Evolutionary conservation across 2,329 filamentous ascomycete species (phyloP), one percentile per base, ranked within the genome.

Genomic region (Xylariaceae sp.): DNA sequence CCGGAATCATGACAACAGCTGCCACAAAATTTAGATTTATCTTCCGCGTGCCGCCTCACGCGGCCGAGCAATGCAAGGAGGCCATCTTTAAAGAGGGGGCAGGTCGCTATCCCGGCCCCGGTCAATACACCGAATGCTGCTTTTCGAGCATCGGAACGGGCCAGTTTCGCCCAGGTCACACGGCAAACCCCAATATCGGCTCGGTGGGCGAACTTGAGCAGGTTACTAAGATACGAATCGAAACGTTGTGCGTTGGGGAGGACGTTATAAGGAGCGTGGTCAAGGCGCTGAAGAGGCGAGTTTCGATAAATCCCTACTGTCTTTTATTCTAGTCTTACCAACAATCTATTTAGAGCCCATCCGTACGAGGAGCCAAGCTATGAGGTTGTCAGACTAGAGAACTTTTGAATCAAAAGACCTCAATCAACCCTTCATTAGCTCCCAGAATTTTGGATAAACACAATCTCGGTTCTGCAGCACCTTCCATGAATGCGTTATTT

Each of bases 101-200:
- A 2, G 78, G 79, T 21, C 65, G 70, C 10, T 56, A 67, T n/a
- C n/a, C n/a, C n/a, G n/a, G n/a, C n/a, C n/a, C n/a, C 1, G 74
- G 73, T n/a, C 71, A 71, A 54, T 81, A 81, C 57, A 77, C 73
- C 20, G 75, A 82, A 54, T 75, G 69, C 59, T 74, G 72, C 61
- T 82, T 70, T 68, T 66, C 67, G 3, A 63, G 67, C 0, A 51
- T 64, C 4, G 85, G 84, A 4, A 79, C 69, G 0, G 82, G 82
- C 1, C 83, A 87, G 57, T 88, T 87, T 62, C 75, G 79, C 0
- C 83, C 83, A 0, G 80, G 79, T 1, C 71, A 72, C 44, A 62
- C 68, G 0, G 81, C 84, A 1, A 82, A 82, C 38, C 84, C 84
- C 3, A 67, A 80, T 56, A 80, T 86, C 50, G 85, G 84, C 0